These are phyloP conservation scores for Pittosporum tobira DNA, from an alignment of 129 eudicot genomes.

Conservation along the genomic window DNA sequence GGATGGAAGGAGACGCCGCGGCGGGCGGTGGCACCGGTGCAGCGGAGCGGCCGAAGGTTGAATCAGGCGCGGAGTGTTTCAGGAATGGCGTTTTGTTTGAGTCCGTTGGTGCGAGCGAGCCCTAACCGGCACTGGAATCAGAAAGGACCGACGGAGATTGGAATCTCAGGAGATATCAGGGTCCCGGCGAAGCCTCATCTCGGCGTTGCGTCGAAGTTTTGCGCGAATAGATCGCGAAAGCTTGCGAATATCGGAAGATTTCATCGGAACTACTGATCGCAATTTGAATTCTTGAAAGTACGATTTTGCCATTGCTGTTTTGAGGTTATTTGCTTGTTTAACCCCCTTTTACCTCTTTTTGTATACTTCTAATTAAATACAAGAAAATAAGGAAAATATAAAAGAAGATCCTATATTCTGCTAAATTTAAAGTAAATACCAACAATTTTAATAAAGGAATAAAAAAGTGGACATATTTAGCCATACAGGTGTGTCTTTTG, in stretches of 20 bases:
- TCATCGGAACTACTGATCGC: neutral
- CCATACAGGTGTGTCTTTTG: too few species aligned
- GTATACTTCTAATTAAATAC: too few species aligned
- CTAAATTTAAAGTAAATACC: too few species aligned
- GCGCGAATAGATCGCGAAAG: constrained; percentile 67
- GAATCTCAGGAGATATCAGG: constrained; percentile 35
- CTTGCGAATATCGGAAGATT: constrained; percentile 26
- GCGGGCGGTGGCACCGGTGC: constrained; percentile 25
- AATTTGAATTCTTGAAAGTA: neutral
- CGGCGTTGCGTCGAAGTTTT: constrained; percentile 36
- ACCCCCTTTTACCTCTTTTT: too few species aligned
- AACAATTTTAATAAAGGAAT: too few species aligned
- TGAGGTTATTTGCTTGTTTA: too few species aligned
- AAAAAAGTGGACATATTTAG: too few species aligned
- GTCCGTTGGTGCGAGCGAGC: constrained; percentile 70
- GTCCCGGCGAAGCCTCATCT: constrained; percentile 37
- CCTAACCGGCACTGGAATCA: constrained; percentile 56
- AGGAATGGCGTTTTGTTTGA: constrained; percentile 25
- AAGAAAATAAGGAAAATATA: too few species aligned
- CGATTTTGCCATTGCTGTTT: constrained; percentile 4
- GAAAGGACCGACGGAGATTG: constrained; percentile 43
- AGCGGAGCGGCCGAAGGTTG: constrained; percentile 22
- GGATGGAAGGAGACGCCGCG: constrained; percentile 57
- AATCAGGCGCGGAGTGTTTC: constrained; percentile 31
- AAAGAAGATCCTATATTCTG: too few species aligned